A percentile compares a stretch with the other conserved stretches of the same genome.
phyloP scores from a whole-genome alignment of 495 filamentous ascomycete species.

The Neurospora tetrasperma region DNA sequence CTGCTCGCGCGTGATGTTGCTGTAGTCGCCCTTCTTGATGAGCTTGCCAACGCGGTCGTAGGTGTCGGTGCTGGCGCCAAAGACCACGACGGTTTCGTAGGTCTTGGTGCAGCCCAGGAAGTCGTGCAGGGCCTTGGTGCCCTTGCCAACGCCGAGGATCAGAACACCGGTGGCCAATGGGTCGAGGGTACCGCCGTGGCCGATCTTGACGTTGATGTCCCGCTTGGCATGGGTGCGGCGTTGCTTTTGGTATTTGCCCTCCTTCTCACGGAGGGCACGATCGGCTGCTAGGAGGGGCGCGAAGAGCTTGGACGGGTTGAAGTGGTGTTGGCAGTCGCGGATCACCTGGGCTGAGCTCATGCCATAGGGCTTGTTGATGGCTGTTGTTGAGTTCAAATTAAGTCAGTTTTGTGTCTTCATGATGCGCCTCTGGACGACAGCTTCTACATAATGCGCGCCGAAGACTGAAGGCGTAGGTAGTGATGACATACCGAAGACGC shows the following conservation, averaged over 20 bases:
- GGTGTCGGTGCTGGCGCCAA: conserved; percentile 85
- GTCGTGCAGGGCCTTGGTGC: conserved; percentile 67
- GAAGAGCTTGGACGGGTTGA: conserved; percentile 74
- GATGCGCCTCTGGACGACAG: not conserved
- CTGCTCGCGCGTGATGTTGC: conserved; percentile 63
- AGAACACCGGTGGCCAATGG: conserved; percentile 89
- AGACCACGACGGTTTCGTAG: conserved; percentile 81
- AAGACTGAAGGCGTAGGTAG: not conserved
- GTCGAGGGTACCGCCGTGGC: conserved; percentile 92
- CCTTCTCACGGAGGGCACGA: conserved; percentile 33
- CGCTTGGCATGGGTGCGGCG: conserved; percentile 42
- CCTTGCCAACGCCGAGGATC: conserved; percentile 75
- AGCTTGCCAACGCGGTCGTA: conserved; percentile 83
- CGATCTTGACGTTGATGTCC: conserved; percentile 73
- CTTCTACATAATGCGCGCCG: not conserved
- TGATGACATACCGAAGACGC: conserved; percentile 53
- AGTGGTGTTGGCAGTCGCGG: conserved; percentile 67
- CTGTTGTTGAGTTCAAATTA: conserved; percentile 31
- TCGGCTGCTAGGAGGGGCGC: conserved; percentile 59
- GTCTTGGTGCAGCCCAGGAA: conserved; percentile 85
- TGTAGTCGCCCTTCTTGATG: conserved; percentile 58
- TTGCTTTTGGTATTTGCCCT: conserved; percentile 45
- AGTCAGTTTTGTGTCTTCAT: not conserved
- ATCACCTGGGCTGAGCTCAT: conserved; percentile 81
- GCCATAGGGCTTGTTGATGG: conserved; percentile 82